phyloP scores from a whole-genome alignment of 306 rosid genomes.

The Cyclanthera cordifolia region DNA sequence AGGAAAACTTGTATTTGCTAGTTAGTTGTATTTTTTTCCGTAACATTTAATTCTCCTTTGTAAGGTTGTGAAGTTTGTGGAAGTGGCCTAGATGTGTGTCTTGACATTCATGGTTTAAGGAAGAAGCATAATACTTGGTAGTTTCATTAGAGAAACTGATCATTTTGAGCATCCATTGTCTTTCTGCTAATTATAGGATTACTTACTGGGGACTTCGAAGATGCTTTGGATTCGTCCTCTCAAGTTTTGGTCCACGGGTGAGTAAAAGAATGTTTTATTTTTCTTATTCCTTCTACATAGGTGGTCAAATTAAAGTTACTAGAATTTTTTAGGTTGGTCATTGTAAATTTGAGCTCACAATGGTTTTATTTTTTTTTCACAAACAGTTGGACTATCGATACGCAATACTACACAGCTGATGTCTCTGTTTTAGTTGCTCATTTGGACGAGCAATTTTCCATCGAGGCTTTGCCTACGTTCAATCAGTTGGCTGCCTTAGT shows the following conservation, averaged over 20 bases:
- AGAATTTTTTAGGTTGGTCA: not conserved
- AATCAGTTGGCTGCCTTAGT: slow-evolving; percentile 53
- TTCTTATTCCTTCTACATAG: not conserved
- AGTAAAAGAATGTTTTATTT: not conserved
- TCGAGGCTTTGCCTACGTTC: slow-evolving; percentile 32
- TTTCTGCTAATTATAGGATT: slow-evolving; percentile 35
- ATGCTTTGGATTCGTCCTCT: slow-evolving; percentile 45
- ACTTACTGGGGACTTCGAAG: slow-evolving; percentile 46
- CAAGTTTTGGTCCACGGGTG: slow-evolving; percentile 52
- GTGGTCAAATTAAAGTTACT: not conserved
- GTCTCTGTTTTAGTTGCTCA: slow-evolving; percentile 66
- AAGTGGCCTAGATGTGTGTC: not conserved
- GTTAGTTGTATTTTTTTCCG: not conserved
- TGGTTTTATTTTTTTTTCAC: not conserved
- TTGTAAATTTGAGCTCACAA: not conserved
- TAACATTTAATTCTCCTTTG: not conserved
- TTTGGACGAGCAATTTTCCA: slow-evolving; percentile 48
- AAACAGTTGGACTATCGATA: slow-evolving; percentile 67
- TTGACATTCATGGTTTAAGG: not conserved
- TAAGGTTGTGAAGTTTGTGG: not conserved
- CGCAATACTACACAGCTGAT: slow-evolving; percentile 72
- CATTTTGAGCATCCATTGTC: not conserved
- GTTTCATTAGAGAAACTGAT: not conserved
- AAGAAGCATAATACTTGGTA: not conserved
- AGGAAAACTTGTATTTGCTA: not conserved